phyloP scores from a whole-genome alignment of 1,284 basidiomycete genomes.

The Melampsora medusae region DNA sequence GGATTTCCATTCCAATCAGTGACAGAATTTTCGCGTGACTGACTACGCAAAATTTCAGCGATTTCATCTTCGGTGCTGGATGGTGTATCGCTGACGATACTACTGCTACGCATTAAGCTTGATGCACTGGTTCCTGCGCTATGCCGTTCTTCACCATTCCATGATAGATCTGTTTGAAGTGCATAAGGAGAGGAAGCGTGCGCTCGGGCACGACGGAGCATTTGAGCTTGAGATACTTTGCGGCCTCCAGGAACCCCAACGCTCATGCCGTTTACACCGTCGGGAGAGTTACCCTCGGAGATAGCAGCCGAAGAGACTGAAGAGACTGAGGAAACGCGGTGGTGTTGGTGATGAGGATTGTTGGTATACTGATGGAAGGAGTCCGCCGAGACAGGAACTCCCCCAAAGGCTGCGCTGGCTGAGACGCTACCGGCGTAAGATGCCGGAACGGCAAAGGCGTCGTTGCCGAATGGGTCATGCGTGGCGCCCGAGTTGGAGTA shows the following conservation, averaged over 20 bases:
- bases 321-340: slow-evolving; percentile 36
- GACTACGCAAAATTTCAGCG: slow-evolving; percentile 20
- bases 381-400: slow-evolving; percentile 42
- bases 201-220: slow-evolving; percentile 37
- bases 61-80: slow-evolving; percentile 38
- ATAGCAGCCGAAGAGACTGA: slow-evolving; percentile 32
- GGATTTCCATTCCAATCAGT: slow-evolving; percentile 32
- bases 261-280: slow-evolving; percentile 7
- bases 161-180: slow-evolving; percentile 20
- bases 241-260: slow-evolving; percentile 27
- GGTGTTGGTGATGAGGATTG: slow-evolving; percentile 1
- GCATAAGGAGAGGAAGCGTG: slow-evolving; percentile 31
- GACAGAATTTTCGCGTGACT: slow-evolving; percentile 40
- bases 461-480: neutral
- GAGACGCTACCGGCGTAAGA: slow-evolving; percentile 32
- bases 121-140: neutral
- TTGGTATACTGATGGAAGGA: slow-evolving; percentile 38
- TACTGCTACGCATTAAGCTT: slow-evolving; percentile 25
- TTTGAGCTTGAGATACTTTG: slow-evolving; percentile 32
- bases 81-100: slow-evolving; percentile 27
- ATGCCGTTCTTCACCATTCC: slow-evolving; percentile 3
- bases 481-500: neutral
- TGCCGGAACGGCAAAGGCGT: slow-evolving; percentile 20
- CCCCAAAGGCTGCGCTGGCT: slow-evolving; percentile 37
- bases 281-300: slow-evolving; percentile 31